These are phyloP conservation scores for Pelargonium nanum DNA, from an alignment of 345 rosid genomes.

Conservation along the genomic window DNA sequence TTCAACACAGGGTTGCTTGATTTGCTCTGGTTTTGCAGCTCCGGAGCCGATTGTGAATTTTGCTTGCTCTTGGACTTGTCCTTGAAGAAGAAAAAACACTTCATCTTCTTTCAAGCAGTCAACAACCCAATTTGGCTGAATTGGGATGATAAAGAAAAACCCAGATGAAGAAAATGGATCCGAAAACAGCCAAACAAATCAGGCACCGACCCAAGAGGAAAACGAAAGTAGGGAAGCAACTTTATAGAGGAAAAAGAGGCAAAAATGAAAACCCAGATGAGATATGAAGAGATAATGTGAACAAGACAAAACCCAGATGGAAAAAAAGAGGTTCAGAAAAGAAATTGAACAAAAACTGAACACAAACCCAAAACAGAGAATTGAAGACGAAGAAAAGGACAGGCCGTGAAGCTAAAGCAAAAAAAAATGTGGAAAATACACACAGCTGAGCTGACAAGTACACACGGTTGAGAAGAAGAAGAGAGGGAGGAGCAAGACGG, in stretches of 20 bases:
- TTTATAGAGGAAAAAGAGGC: neutral
- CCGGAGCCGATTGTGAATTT: constrained; percentile 43
- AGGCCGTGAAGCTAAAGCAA: constrained; percentile 6
- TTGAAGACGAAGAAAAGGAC: neutral
- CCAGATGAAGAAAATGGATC: neutral
- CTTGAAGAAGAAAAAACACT: constrained; percentile 35
- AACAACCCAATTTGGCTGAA: too few species aligned
- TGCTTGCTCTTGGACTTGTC: constrained; percentile 33
- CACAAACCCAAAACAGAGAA: neutral
- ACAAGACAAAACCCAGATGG: neutral
- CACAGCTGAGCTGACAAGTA: neutral
- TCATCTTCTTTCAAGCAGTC: constrained; percentile 27
- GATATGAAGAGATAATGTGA: neutral
- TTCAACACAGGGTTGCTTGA: constrained; percentile 9
- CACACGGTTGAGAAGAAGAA: neutral
- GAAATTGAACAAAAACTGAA: neutral
- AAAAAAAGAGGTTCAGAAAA: neutral
- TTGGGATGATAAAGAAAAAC: neutral
- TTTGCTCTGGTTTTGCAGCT: constrained; percentile 18
- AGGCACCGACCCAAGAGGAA: too few species aligned
- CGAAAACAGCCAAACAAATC: too few species aligned
- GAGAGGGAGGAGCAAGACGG: neutral
- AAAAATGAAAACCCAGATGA: neutral
- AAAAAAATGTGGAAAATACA: neutral
- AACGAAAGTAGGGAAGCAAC: neutral